Base-by-base conservation (phyloP, 2,329 filamentous ascomycete species). In the Cercospora sesami region DNA sequence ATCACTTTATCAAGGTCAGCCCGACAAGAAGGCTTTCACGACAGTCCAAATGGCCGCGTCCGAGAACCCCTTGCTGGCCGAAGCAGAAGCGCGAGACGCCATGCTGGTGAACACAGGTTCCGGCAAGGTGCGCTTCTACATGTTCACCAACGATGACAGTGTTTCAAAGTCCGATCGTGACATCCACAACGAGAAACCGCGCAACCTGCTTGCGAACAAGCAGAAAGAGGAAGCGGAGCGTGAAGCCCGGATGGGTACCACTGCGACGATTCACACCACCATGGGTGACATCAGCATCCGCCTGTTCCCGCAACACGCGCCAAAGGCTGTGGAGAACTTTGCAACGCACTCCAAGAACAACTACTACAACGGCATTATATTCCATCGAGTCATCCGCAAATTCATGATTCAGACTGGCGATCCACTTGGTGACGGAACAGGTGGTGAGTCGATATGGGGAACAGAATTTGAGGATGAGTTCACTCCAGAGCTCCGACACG, bases 21-120 rank as follows among this genome's bases (percentile, higher is more conserved):
- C 95, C 0, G 92, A 96, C 78, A 96, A 94, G 81, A 98, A 98
- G 79, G 91, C 91, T 12, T 83, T 98, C 16, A 91, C 95, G 3
- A 99, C 96, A 0, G 91, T 98, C 26, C 94, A 94, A 72, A 99
- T 99, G 95, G 96, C 95, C 1, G 95, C 96, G 0, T 96, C 92
- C 36, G 91, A 88, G 74, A 99, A 99, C 78, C 95, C 96, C 0
- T 86, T 99, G 0, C 86, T 99, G 2, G 92, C 95, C 76, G 94
- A 97, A 82, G 92, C 95, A 1, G 94, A 97, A 80, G 88, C 89
- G 21, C 87, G 94, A 69, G 95, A 99, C 77, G 94, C 96, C 0
- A 94, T 98, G 76, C 84, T 99, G 7, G 86, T 96, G 55, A 86
- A 87, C 9, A 98, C 95, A 0, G 94, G 90, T 0, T 90, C 91